Percentiles rank a stretch among this genome's conserved stretches.
phyloP scores from a whole-genome alignment of 2,329 filamentous ascomycete genomes.

The Acephala macrosclerotiorum region DNA sequence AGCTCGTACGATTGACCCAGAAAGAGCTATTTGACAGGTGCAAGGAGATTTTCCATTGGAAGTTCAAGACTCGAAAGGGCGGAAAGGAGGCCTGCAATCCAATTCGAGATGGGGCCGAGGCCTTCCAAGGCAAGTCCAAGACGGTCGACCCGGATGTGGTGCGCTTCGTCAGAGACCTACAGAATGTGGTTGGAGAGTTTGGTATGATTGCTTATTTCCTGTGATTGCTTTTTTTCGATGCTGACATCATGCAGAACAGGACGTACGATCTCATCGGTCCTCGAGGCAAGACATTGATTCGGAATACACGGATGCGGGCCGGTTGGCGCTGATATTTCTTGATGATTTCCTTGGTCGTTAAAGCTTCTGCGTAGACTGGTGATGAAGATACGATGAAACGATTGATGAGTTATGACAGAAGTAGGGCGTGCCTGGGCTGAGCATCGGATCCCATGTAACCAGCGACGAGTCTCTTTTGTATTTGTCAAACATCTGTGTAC shows the following conservation, averaged over 20 bases:
- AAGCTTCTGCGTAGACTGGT: conserved; percentile 13
- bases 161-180: conserved; percentile 37
- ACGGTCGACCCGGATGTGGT: conserved; percentile 32
- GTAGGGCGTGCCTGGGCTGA: background rate
- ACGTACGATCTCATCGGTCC: conserved; percentile 34
- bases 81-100: conserved; percentile 44
- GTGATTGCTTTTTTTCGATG: conserved; percentile 11
- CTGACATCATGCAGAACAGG: conserved; percentile 34
- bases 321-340: conserved; percentile 41
- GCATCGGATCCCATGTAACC: background rate
- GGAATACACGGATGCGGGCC: conserved; percentile 39
- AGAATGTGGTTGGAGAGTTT: conserved; percentile 35
- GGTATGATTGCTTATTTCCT: conserved; percentile 31
- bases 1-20: conserved; percentile 38
- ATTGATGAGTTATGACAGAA: conserved; percentile 5
- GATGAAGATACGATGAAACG: conserved; percentile 7
- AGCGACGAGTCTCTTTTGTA: conserved; percentile 6
- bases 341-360: conserved; percentile 41
- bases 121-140: conserved; percentile 38
- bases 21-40: conserved; percentile 43
- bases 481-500: background rate
- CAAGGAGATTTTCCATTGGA: conserved; percentile 45
- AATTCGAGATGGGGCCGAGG: conserved; percentile 41
- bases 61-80: conserved; percentile 44
- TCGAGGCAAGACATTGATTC: conserved; percentile 25